These are phyloP conservation scores for Aegle marmelos DNA, from an alignment of 345 rosid genomes.

Conservation along the genomic window DNA sequence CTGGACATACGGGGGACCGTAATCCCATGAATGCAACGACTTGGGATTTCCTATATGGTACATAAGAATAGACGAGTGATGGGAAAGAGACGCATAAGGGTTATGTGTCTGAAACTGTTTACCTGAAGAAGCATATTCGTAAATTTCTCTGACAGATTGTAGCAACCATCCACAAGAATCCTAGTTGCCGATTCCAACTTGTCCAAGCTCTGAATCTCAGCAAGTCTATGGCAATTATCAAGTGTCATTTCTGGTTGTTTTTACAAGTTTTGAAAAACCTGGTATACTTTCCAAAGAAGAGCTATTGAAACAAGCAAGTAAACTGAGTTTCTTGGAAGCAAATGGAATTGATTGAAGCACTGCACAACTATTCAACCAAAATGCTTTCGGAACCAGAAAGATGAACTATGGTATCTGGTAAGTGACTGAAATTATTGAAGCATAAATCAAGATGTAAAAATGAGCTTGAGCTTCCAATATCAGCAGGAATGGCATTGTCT, in stretches of 20 bases:
- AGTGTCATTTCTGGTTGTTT: background rate
- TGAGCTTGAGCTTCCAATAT: slow-evolving; percentile 3
- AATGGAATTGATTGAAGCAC: background rate
- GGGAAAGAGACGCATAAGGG: background rate
- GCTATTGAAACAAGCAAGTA: background rate
- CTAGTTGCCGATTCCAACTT: background rate
- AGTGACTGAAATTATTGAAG: slow-evolving; percentile 1
- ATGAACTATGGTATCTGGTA: slow-evolving; percentile 8
- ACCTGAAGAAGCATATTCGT: background rate
- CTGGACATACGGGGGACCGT: background rate
- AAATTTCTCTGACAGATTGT: background rate
- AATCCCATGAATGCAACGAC: background rate
- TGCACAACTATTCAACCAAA: slow-evolving; percentile 5
- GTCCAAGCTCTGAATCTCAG: slow-evolving; percentile 2
- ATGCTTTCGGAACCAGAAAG: slow-evolving; percentile 13
- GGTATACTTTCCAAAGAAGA: background rate
- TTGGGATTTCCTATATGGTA: background rate
- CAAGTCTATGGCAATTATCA: background rate
- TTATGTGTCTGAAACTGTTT: background rate
- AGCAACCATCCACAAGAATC: background rate
- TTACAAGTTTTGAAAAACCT: background rate
- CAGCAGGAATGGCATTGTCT: slow-evolving; percentile 4
- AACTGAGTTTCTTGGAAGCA: background rate
- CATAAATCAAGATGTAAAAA: slow-evolving; percentile 8
- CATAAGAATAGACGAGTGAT: background rate